phyloP scores from a whole-genome alignment of 2,329 filamentous ascomycete genomes.

The Sphaerulina populicola region DNA sequence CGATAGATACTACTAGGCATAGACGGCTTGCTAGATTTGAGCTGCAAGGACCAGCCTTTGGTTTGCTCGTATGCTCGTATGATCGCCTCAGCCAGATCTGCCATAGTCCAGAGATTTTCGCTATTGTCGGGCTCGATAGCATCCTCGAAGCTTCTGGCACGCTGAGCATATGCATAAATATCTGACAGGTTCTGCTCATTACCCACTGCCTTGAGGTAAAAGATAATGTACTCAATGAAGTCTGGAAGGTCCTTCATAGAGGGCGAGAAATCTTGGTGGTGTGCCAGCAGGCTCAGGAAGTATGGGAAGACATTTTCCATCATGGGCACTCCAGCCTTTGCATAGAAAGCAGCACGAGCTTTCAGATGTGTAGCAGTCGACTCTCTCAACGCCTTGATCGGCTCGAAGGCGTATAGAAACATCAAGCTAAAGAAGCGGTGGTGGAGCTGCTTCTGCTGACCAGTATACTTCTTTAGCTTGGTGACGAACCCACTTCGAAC shows the following conservation, averaged over 20 bases:
- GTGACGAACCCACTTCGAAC: conserved; percentile 73
- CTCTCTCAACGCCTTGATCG: conserved; percentile 60
- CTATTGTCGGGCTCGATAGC: conserved; percentile 60
- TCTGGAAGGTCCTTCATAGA: conserved; percentile 63
- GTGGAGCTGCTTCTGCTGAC: conserved; percentile 55
- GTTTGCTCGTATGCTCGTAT: conserved; percentile 80
- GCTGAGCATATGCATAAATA: conserved; percentile 85
- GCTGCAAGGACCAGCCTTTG: conserved; percentile 76
- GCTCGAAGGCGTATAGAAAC: conserved; percentile 88
- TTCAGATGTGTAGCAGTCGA: conserved; percentile 81
- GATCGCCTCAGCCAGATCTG: conserved; percentile 74
- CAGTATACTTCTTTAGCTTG: conserved; percentile 85
- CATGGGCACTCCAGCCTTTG: conserved; percentile 46
- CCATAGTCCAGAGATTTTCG: conserved; percentile 73
- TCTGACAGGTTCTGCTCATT: conserved; percentile 79
- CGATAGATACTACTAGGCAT: conserved; percentile 73
- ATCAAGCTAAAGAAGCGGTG: conserved; percentile 79
- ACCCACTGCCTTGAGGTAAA: conserved; percentile 74
- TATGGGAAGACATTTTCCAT: conserved; percentile 77
- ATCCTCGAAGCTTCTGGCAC: conserved; percentile 83
- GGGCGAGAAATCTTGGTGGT: conserved; percentile 79
- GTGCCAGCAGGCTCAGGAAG: conserved; percentile 77
- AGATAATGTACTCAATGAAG: conserved; percentile 80
- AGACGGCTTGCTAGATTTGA: conserved; percentile 70
- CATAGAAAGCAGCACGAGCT: conserved; percentile 63